Conservation (phyloP, 495 filamentous ascomycete genomes). For the Daldinia bambusicola region DNA sequence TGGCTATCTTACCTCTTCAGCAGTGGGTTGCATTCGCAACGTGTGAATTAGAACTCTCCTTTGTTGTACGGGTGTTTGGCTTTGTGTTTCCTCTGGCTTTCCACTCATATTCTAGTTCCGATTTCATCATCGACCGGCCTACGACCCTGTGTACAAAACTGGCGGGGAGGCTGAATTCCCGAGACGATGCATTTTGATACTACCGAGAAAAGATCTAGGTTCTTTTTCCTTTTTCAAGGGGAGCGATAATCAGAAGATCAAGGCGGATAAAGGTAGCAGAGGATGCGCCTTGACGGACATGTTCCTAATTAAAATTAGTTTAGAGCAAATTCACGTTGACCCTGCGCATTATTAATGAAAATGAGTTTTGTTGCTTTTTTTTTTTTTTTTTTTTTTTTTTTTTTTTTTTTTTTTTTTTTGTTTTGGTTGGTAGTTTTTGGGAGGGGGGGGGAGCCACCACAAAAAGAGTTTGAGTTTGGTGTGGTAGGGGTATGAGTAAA, state of each 20-base stretch:
- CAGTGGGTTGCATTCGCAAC: constrained; percentile 34
- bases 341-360: constrained; percentile 1
- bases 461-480: too few species aligned
- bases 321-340: constrained; percentile 17
- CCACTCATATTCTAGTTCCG: constrained; percentile 52
- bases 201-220: constrained; percentile 18
- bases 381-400: too few species aligned
- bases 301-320: constrained; percentile 23
- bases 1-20: constrained; percentile 27
- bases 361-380: neutral
- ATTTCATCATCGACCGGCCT: constrained; percentile 42
- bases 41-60: constrained; percentile 32
- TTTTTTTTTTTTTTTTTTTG: too few species aligned
- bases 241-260: constrained; percentile 10
- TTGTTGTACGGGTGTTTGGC: constrained; percentile 45
- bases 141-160: constrained; percentile 16
- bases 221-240: constrained; percentile 15
- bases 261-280: constrained; percentile 24
- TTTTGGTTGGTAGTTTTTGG: too few species aligned
- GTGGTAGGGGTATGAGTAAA: too few species aligned
- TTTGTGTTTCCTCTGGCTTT: constrained; percentile 46
- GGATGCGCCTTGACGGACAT: constrained; percentile 14
- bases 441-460: too few species aligned
- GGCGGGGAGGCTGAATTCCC: constrained; percentile 19
- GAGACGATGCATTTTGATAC: constrained; percentile 23